These are phyloP conservation scores for Penicillium cataractarum DNA, from an alignment of 495 filamentous ascomycete genomes.

Conservation along the genomic window DNA sequence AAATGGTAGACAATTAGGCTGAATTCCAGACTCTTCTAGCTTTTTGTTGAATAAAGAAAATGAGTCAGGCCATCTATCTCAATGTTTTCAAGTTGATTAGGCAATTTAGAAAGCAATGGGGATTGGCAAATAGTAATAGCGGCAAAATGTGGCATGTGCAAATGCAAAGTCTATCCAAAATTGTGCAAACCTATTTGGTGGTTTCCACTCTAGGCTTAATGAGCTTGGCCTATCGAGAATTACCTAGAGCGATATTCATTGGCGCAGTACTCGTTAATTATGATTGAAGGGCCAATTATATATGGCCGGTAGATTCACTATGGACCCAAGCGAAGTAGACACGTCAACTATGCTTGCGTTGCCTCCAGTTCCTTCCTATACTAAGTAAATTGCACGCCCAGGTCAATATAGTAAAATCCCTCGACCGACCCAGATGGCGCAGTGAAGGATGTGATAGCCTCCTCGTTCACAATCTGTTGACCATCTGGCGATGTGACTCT, in stretches of 20 bases:
- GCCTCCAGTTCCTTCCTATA: neutral
- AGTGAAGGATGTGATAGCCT: neutral
- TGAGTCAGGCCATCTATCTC: neutral
- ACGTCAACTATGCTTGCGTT: neutral
- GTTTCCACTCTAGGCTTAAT: too few relatives aligned
- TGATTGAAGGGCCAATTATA: neutral
- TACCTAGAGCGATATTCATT: too few relatives aligned
- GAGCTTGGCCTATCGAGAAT: too few relatives aligned
- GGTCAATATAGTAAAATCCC: constrained; percentile 5
- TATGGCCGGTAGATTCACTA: neutral
- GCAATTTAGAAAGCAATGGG: too few relatives aligned
- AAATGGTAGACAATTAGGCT: neutral
- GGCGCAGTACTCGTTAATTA: too few relatives aligned
- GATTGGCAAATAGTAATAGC: too few relatives aligned
- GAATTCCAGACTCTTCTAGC: neutral
- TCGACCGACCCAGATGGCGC: neutral
- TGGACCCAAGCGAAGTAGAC: neutral
- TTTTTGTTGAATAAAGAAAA: neutral
- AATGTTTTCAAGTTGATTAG: too few relatives aligned
- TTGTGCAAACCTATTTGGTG: too few relatives aligned
- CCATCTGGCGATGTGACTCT: constrained; percentile 2
- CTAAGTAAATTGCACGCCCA: constrained; percentile 4
- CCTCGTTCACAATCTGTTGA: constrained; percentile 9
- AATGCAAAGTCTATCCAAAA: too few relatives aligned
- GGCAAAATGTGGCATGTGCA: too few relatives aligned